Base-by-base conservation (phyloP, 495 filamentous ascomycete genomes). In the Pyronema domesticum region DNA sequence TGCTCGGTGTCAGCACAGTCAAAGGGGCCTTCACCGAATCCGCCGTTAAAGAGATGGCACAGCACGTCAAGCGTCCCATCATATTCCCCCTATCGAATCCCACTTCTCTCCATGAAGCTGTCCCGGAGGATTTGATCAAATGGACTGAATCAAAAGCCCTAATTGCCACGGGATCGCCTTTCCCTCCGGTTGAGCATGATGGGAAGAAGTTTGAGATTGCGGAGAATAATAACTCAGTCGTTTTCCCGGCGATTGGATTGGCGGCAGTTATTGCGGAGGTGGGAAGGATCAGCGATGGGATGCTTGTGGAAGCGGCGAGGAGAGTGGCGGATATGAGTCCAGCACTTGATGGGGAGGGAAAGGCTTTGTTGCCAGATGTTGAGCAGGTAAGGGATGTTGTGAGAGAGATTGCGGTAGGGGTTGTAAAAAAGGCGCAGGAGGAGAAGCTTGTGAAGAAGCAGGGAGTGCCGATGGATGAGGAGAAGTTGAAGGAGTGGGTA, bases 201-300 rank as follows among this genome's bases (percentile, higher is more conserved):
- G 85, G 83, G 0, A 63, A 68, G 33, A 74, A 78, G 52, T 74
- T 81, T 36, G 78, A 86, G 37, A 72, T 93, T 7, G 85, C 85
- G 19, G 88, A 93, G 65, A 94, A 87, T 72, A 94, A 94, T 69
- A 94, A 94, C 68, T 83, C 81, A 4, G 83, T 81, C n/a, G 79
- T 79, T 19, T 94, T 91, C 69, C 85, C 86, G 0, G 86, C 83
- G 0, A 88, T 95, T 54, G 87, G 86, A 0, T 78, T 94, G 1
- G 87, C 86, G 11, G 76, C 75, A 8, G 78, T 95, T 14, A 75
- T 94, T 8, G 79, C 71, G 10, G 76, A 80, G 13, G 71, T 79
- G 1, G 72, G 65, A 1, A 70, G 75, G 1, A 60, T 94, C 4
- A 82, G 80, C 0, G 80, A 89, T 60, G 77, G 80, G 60, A 87